Conservation (phyloP, 257 asterid genomes). For the Nicotiana obtusifolia region DNA sequence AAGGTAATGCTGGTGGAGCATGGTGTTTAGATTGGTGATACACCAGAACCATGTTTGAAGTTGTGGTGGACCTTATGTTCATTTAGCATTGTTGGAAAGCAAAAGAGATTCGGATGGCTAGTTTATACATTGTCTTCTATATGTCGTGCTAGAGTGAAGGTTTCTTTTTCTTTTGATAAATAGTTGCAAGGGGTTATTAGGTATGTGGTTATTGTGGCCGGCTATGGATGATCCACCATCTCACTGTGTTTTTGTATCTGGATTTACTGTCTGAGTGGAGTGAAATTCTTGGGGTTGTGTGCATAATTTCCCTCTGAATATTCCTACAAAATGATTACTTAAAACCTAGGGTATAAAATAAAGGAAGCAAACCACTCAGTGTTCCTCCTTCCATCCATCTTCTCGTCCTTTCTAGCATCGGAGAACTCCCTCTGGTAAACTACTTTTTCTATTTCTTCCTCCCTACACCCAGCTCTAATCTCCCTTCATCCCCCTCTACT, state of each 20-base stretch:
- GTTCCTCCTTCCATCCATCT: neutral
- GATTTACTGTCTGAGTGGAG: neutral
- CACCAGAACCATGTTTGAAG: neutral
- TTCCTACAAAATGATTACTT: neutral
- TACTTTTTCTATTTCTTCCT: neutral
- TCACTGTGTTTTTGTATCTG: neutral
- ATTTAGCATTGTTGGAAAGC: neutral
- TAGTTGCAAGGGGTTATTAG: neutral
- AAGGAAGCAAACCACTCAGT: neutral
- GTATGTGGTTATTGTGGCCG: neutral
- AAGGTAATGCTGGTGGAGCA: neutral
- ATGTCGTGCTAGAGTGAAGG: neutral
- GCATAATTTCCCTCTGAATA: neutral
- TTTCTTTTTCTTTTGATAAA: neutral
- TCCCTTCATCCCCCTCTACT: neutral
- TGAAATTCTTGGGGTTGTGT: neutral
- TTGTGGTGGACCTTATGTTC: neutral
- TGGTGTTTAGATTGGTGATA: neutral
- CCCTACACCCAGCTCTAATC: neutral
- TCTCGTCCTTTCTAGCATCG: neutral
- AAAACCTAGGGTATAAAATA: neutral
- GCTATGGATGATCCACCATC: slow-evolving; percentile 3
- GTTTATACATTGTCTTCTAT: neutral
- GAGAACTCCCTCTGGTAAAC: neutral
- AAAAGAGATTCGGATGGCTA: neutral